Conservation (phyloP, 441 rosid species). For the Kokia cookei region DNA sequence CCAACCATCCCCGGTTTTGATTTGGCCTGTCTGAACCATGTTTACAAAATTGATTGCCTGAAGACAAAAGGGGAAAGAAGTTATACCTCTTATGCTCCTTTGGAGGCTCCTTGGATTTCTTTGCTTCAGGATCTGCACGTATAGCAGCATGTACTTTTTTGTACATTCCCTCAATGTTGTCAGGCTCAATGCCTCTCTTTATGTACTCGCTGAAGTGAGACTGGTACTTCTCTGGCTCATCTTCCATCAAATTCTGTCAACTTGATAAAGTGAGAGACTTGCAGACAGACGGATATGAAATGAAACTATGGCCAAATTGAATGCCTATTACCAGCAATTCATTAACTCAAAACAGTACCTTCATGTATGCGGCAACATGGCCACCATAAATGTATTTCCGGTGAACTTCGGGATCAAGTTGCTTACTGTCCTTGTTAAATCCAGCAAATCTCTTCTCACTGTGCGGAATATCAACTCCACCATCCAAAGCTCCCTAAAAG, state of each 20-base stretch:
- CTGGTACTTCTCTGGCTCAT: slow-evolving; percentile 85
- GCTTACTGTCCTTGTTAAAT: slow-evolving; percentile 58
- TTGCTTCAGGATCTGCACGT: slow-evolving; percentile 58
- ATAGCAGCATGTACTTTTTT: slow-evolving; percentile 82
- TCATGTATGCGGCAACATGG: slow-evolving; percentile 77
- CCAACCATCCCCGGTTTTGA: background rate
- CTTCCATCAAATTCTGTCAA: slow-evolving; percentile 54
- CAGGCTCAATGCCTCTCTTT: slow-evolving; percentile 67
- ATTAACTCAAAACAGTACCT: slow-evolving; percentile 23
- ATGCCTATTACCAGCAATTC: background rate
- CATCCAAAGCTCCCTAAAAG: slow-evolving; percentile 73
- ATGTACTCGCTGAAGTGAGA: slow-evolving; percentile 65
- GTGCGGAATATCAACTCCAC: slow-evolving; percentile 87
- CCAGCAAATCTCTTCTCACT: slow-evolving; percentile 93
- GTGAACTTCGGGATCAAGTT: slow-evolving; percentile 77
- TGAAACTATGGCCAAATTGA: background rate
- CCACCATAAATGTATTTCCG: slow-evolving; percentile 12
- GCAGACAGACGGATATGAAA: background rate
- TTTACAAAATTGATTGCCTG: background rate
- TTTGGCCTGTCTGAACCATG: background rate
- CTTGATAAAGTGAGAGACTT: background rate
- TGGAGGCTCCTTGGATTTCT: slow-evolving; percentile 53
- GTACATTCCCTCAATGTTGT: slow-evolving; percentile 50
- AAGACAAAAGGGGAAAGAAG: background rate
- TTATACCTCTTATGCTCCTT: slow-evolving; percentile 62